Base-by-base conservation (phyloP, 805 yeast genomes). In the Cyberlindnera subsufficiens region DNA sequence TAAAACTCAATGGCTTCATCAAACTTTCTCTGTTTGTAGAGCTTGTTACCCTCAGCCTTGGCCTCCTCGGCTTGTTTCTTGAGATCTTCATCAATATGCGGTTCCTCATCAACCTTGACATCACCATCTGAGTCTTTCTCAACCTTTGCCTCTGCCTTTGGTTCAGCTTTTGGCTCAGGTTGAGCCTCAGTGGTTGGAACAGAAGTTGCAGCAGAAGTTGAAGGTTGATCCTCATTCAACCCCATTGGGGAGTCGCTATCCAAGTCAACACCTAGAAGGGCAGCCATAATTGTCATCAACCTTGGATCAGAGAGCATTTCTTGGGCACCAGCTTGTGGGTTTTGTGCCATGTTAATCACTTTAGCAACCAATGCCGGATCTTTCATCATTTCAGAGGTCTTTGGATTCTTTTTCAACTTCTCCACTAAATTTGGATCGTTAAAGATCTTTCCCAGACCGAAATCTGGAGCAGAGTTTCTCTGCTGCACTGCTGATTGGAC, bases 1-100 rank as follows among this genome's bases (percentile, higher is more conserved):
- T 93, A 93, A 49, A 78, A 71, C 44, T 69, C 87, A 61, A 93
- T 91, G 35, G 99, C 99, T 58, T 84, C 96, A 59, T 88, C 96
- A 53, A 93, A 93, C 58, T 89, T 73, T 62, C 84, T 85, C 52
- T 81, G 71, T 67, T 93, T 93, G 75, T 93, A 93, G 37, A 86
- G 70, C 39, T 75, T 71, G 68, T 93, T 93, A 51, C 97, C 99
- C 63, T 81, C 78, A 5, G 85, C 84, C 64, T 93, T 93, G 47
- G 75, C 80, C 14, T 69, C 74, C 50, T 81, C 86, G 30, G 95
- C 90, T 41, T 69, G 40, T 4, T 11, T 67, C 4, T 58, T 67
- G 10, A 32, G 25, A 5, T 43, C 52, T 13, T 43, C 51, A 15
- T 42, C 47, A 7, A 27, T 32, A 17, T 31, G 37, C 19, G 45